Evolutionary conservation across 2,329 filamentous ascomycete genomes (phyloP).

Genomic region (Pseudocercospora macadamiae): DNA sequence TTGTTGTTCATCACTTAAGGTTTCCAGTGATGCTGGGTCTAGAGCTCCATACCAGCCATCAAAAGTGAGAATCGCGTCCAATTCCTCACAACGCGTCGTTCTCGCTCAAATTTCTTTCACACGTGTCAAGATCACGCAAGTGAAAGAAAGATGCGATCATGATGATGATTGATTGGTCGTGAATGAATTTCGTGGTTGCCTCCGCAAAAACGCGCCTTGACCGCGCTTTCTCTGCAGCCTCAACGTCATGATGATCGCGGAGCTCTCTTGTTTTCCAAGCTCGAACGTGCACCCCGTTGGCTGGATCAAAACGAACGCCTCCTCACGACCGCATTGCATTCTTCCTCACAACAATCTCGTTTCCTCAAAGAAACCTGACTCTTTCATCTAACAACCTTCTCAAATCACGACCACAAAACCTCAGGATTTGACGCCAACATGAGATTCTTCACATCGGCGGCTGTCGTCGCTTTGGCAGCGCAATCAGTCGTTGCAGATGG

Average conservation of each 20-base stretch:
- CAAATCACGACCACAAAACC: constrained; percentile 6
- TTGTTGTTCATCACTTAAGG: too few relatives aligned
- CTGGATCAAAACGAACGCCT: neutral
- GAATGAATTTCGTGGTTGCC: neutral
- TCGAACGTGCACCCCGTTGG: neutral
- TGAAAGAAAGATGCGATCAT: neutral
- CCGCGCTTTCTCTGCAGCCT: neutral
- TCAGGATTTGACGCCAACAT: constrained; percentile 54
- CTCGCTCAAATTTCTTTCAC: neutral
- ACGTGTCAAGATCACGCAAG: neutral
- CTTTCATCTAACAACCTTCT: neutral
- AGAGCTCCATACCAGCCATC: too few relatives aligned
- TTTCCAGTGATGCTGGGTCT: too few relatives aligned
- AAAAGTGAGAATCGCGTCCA: too few relatives aligned
- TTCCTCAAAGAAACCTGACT: neutral
- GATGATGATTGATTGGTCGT: neutral
- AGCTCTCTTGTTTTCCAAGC: constrained; percentile 1
- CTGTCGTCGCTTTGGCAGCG: constrained; percentile 72
- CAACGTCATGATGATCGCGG: neutral
- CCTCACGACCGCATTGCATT: neutral
- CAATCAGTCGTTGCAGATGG: constrained; percentile 71
- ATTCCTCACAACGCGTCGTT: constrained; percentile 1
- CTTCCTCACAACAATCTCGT: constrained; percentile 1
- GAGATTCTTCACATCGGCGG: constrained; percentile 73
- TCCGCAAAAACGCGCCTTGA: neutral